These are phyloP conservation scores for Saccharomyces kudriavzevii DNA, from an alignment of 805 yeast genomes.

Conservation along the genomic window DNA sequence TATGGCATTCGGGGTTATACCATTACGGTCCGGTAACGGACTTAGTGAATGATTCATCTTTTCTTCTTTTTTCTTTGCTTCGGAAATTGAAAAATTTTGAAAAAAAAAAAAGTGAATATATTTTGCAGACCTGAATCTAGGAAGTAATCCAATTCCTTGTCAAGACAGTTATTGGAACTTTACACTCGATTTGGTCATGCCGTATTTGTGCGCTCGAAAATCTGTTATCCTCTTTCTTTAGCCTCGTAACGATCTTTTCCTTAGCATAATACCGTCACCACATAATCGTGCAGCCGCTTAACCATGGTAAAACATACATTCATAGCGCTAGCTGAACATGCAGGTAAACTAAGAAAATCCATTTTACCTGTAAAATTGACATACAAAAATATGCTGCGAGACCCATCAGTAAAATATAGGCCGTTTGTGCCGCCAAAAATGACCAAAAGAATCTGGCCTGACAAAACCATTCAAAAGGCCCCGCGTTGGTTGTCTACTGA, in stretches of 20 bases:
- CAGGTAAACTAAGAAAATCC: slow-evolving; percentile 15
- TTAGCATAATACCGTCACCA: background rate
- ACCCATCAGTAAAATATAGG: slow-evolving; percentile 57
- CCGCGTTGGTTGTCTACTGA: slow-evolving; percentile 84
- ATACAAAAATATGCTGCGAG: slow-evolving; percentile 51
- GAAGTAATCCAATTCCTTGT: background rate
- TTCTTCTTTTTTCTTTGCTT: background rate
- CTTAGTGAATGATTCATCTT: background rate
- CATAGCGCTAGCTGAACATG: slow-evolving; percentile 15
- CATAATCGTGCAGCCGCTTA: background rate
- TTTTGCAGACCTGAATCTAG: background rate
- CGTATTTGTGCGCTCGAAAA: background rate
- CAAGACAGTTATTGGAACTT: background rate
- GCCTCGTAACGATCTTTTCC: background rate
- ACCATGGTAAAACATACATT: slow-evolving; percentile 14
- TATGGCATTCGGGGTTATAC: background rate
- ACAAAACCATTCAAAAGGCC: slow-evolving; percentile 45
- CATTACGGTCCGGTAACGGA: background rate
- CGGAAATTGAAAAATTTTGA: background rate
- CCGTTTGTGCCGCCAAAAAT: slow-evolving; percentile 46
- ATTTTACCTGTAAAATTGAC: slow-evolving; percentile 29
- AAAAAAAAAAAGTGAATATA: background rate
- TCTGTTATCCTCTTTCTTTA: background rate
- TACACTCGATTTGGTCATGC: background rate
- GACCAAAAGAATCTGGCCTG: slow-evolving; percentile 67